These are phyloP conservation scores for Leccinum pachyderme DNA, from an alignment of 1,284 basidiomycete genomes.

Conservation along the genomic window DNA sequence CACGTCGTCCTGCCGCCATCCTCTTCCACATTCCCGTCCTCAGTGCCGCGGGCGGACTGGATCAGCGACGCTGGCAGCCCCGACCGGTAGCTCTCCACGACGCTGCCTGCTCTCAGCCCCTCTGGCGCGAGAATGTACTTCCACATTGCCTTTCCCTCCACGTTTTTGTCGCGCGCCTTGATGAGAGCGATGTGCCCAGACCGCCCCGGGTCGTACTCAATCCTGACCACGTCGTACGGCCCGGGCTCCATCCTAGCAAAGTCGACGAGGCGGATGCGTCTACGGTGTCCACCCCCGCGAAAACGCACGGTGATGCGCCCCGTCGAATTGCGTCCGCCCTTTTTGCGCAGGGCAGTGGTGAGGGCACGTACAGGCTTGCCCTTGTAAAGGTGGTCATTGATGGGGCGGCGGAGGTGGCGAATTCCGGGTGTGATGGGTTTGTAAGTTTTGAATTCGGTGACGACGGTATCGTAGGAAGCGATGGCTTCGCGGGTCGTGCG, in stretches of 20 bases:
- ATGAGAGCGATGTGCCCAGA: conserved; percentile 93
- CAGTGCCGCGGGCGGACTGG: conserved; percentile 51
- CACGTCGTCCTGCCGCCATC: conserved; percentile 24
- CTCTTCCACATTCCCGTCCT: conserved; percentile 31
- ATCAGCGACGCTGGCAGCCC: conserved; percentile 80
- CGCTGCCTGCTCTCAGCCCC: conserved; percentile 84
- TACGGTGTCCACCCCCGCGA: conserved; percentile 89
- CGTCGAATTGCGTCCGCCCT: conserved; percentile 82
- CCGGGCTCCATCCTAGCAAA: conserved; percentile 79
- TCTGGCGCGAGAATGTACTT: conserved; percentile 94
- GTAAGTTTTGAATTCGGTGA: conserved; percentile 80
- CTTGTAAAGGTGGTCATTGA: conserved; percentile 80
- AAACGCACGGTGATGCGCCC: conserved; percentile 90
- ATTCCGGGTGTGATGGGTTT: conserved; percentile 86
- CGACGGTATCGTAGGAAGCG: conserved; percentile 36
- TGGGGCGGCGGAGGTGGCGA: conserved; percentile 82
- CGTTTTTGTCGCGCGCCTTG: conserved; percentile 52
- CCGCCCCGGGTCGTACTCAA: conserved; percentile 96
- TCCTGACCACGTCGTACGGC: conserved; percentile 84
- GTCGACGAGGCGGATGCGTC: conserved; percentile 85
- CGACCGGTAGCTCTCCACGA: conserved; percentile 83
- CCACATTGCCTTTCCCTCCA: conserved; percentile 52
- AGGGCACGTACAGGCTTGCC: conserved; percentile 84
- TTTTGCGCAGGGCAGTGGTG: conserved; percentile 80
- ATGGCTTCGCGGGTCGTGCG: conserved; percentile 23